Percentiles rank a stretch among this genome's conserved stretches.
Conservation (phyloP, 1,139 yeast genomes). For the Candida sanyaensis region DNA sequence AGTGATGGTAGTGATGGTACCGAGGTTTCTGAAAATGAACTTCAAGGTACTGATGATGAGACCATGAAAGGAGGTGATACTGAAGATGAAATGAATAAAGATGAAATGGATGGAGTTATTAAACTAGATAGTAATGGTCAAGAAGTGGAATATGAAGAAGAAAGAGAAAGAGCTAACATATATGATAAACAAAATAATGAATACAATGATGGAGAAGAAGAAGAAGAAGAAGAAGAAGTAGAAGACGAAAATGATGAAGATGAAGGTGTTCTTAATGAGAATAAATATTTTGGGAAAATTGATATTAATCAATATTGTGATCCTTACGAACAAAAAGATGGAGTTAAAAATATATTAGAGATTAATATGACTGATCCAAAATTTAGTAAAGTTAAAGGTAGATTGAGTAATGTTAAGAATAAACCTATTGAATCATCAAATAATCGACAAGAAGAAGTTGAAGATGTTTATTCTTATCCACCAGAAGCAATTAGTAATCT, state of each 20-base stretch:
- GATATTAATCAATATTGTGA: constrained; percentile 13
- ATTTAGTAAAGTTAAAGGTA: constrained; percentile 9
- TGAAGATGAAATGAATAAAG: neutral
- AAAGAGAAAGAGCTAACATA: constrained; percentile 3
- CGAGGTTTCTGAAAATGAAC: constrained; percentile 1
- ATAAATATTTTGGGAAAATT: constrained; percentile 11
- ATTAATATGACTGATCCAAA: constrained; percentile 9
- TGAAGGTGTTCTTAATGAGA: constrained; percentile 1
- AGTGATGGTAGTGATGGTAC: neutral
- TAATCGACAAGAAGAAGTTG: constrained; percentile 6
- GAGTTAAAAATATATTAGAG: constrained; percentile 8
- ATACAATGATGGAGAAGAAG: neutral
- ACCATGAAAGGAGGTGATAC: neutral
- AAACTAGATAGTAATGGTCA: neutral
- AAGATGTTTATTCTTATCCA: constrained; percentile 10
- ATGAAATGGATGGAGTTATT: neutral
- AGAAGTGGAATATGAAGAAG: constrained; percentile 1
- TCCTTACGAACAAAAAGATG: constrained; percentile 5
- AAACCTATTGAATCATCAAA: constrained; percentile 3
- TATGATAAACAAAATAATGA: neutral
- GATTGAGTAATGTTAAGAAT: constrained; percentile 17
- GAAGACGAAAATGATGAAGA: too few species aligned
- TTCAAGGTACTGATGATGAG: neutral
- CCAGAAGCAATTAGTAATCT: constrained; percentile 5
- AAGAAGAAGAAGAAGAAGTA: neutral